Percentiles rank a stretch among this genome's conserved stretches.
These are phyloP conservation scores for Zoysia matrella DNA, from an alignment of 202 grass and related monocot genomes.

Conservation along the genomic window DNA sequence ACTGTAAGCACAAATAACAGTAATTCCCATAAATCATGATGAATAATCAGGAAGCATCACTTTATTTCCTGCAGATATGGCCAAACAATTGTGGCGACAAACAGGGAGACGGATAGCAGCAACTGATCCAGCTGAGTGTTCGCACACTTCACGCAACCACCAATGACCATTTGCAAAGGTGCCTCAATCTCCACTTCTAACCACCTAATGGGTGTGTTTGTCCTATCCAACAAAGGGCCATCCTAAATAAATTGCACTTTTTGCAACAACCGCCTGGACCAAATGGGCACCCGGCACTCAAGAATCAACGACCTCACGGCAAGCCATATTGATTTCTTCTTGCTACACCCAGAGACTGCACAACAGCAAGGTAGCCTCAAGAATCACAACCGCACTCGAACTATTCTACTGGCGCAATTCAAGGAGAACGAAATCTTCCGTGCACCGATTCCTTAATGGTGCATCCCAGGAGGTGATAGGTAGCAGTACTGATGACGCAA, in stretches of 20 bases:
- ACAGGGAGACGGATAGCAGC: slow-evolving; percentile 12
- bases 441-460: not conserved
- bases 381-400: not conserved
- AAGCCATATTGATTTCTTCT: not conserved
- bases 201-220: slow-evolving; percentile 36
- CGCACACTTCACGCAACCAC: slow-evolving; percentile 21
- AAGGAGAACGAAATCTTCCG: not conserved
- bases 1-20: not conserved
- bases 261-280: slow-evolving; percentile 41
- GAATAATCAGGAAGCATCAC: slow-evolving; percentile 10
- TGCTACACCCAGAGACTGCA: not conserved
- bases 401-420: slow-evolving; percentile 9
- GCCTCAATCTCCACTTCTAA: slow-evolving; percentile 44
- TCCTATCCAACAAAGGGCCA: slow-evolving; percentile 9
- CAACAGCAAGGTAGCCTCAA: not conserved
- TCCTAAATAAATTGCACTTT: slow-evolving; percentile 43
- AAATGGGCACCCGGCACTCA: slow-evolving; percentile 17
- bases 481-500: not conserved
- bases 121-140: not conserved
- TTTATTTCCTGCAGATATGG: slow-evolving; percentile 22
- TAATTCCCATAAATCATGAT: not conserved
- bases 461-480: not conserved
- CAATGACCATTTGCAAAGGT: slow-evolving; percentile 24
- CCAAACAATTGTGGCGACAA: not conserved
- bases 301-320: slow-evolving; percentile 2